Conservation (phyloP, 768 basidiomycete species). For the Podaxis pistillaris region DNA sequence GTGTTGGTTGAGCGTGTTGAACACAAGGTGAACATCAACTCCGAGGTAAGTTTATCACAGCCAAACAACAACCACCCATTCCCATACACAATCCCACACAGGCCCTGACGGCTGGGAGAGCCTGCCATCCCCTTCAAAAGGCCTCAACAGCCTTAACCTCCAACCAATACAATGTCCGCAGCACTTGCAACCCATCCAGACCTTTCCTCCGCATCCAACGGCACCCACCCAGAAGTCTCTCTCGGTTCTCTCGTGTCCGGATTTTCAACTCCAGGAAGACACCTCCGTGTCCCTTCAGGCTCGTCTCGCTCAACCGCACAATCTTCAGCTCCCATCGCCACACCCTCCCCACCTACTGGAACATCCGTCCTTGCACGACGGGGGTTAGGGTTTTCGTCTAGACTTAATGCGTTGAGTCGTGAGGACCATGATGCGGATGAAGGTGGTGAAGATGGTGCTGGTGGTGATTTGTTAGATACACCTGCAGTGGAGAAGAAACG, state of each 20-base stretch:
- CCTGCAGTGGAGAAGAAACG: conserved; percentile 49
- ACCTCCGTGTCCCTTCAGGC: conserved; percentile 44
- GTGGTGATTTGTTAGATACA: conserved; percentile 49
- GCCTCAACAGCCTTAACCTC: neutral
- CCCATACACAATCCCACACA: neutral
- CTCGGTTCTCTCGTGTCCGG: conserved; percentile 54
- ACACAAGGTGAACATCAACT: neutral
- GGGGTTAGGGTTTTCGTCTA: conserved; percentile 32
- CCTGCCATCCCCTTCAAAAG: neutral
- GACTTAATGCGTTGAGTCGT: conserved; percentile 30
- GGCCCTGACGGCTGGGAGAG: neutral
- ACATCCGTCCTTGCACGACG: conserved; percentile 30
- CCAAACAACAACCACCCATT: neutral
- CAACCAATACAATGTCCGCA: conserved; percentile 2
- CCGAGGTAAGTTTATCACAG: neutral
- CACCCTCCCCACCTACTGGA: conserved; percentile 45
- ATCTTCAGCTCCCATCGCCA: conserved; percentile 48
- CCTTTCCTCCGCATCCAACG: neutral
- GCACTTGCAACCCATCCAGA: conserved; percentile 8
- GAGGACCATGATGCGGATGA: conserved; percentile 20
- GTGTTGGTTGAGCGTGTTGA: neutral
- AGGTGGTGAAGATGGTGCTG: conserved; percentile 30
- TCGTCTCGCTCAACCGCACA: conserved; percentile 51
- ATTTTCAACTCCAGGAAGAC: conserved; percentile 50
- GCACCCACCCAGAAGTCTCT: conserved; percentile 57